Percentiles rank a stretch among this genome's conserved stretches.
Conservation (phyloP, 116 monocot genomes). For the Cymodocea nodosa region DNA sequence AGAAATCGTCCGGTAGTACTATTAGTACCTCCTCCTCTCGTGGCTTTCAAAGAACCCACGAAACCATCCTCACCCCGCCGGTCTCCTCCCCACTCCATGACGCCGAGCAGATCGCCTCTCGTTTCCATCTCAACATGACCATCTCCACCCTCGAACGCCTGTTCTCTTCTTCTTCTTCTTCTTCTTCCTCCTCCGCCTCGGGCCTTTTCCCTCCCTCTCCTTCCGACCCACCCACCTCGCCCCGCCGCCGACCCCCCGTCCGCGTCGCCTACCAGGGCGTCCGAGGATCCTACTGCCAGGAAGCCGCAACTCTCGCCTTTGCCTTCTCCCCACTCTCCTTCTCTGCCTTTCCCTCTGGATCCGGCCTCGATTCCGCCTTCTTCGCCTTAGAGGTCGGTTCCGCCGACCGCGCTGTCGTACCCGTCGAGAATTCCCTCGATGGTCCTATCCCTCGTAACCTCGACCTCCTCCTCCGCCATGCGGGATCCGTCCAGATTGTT, state of each 20-base stretch:
- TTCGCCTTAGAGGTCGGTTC: slow-evolving; percentile 30
- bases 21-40: not conserved
- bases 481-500: slow-evolving; percentile 27
- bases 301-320: slow-evolving; percentile 34
- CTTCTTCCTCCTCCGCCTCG: slow-evolving; percentile 2
- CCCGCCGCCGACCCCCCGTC: slow-evolving; percentile 15
- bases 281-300: slow-evolving; percentile 65
- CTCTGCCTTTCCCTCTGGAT: slow-evolving; percentile 28
- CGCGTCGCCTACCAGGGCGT: slow-evolving; percentile 59
- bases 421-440: slow-evolving; percentile 74
- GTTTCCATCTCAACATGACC: slow-evolving; percentile 33
- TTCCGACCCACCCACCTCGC: not conserved
- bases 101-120: slow-evolving; percentile 33
- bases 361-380: slow-evolving; percentile 54
- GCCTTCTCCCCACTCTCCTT: not conserved
- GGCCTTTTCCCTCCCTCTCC: not conserved
- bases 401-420: slow-evolving; percentile 60
- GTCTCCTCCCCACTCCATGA: slow-evolving; percentile 11
- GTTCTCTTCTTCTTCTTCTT: slow-evolving; percentile 9
- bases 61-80: not conserved
- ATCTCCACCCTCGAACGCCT: slow-evolving; percentile 36
- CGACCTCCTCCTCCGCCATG: slow-evolving; percentile 65
- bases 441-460: slow-evolving; percentile 62
- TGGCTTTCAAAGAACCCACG: not conserved
- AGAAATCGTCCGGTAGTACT: not conserved